Evolutionary conservation across 2,329 filamentous ascomycete genomes (phyloP).

Genomic region (Aspergillus niger): DNA sequence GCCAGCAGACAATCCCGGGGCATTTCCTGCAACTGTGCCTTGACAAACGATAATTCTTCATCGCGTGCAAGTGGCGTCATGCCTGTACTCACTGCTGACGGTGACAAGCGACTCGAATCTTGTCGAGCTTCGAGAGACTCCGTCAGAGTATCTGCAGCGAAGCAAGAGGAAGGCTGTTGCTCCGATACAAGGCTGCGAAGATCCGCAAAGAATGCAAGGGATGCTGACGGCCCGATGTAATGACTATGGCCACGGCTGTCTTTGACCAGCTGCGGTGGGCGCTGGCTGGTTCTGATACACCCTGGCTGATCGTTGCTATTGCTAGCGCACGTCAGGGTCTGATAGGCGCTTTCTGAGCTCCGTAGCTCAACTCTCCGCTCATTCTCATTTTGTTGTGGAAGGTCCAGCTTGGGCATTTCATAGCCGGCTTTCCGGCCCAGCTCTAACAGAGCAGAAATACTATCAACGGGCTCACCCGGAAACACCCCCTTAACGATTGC

Average conservation of each 20-base stretch:
- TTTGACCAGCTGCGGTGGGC: background rate
- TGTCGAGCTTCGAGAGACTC: background rate
- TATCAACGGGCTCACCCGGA: background rate
- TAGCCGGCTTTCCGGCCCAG: background rate
- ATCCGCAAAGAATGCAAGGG: background rate
- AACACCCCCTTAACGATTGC: background rate
- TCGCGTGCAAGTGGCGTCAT: background rate
- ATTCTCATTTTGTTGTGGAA: too few species aligned
- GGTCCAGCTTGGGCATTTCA: background rate
- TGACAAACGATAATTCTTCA: background rate
- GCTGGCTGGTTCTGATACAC: background rate
- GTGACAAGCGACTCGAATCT: background rate
- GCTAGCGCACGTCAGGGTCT: too few species aligned
- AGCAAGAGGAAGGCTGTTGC: background rate
- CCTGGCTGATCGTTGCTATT: too few species aligned
- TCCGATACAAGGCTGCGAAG: background rate
- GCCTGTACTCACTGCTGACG: background rate
- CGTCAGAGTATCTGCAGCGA: background rate
- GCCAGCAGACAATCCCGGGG: background rate
- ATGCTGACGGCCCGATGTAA: background rate
- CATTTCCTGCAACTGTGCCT: background rate
- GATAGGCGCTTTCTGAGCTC: too few species aligned
- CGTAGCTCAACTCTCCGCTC: too few species aligned
- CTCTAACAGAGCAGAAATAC: background rate
- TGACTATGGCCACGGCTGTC: background rate